Conservation (phyloP, 2,329 filamentous ascomycete genomes). For the Aspergillus hiratsukae region DNA sequence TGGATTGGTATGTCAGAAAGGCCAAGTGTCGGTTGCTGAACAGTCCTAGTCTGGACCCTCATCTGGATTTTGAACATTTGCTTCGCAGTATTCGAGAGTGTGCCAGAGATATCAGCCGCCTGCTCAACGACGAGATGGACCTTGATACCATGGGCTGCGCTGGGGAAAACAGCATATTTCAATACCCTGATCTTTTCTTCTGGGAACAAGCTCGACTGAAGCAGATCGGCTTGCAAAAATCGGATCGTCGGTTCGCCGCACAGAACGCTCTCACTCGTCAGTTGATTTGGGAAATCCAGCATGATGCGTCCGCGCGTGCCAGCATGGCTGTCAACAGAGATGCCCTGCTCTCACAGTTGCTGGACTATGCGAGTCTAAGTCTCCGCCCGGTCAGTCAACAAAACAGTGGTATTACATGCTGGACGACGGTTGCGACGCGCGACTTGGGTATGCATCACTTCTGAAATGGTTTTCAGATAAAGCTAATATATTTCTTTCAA, state of each 20-base stretch:
- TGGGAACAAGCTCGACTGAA: conserved; percentile 31
- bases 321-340: conserved; percentile 23
- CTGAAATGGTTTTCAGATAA: background rate
- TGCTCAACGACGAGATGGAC: conserved; percentile 18
- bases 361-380: conserved; percentile 21
- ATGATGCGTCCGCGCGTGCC: conserved; percentile 26
- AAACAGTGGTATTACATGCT: conserved; percentile 27
- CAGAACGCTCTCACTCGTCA: conserved; percentile 34
- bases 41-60: conserved; percentile 32
- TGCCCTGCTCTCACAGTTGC: conserved; percentile 23
- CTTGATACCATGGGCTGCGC: conserved; percentile 21
- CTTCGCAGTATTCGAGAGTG: conserved; percentile 27
- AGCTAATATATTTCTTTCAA: conserved; percentile 15
- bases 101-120: conserved; percentile 16
- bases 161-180: conserved; percentile 7
- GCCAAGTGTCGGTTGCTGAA: conserved; percentile 32
- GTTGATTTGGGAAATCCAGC: conserved; percentile 36
- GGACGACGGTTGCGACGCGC: conserved; percentile 27
- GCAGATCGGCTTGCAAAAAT: conserved; percentile 29
- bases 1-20: conserved; percentile 35
- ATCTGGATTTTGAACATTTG: conserved; percentile 30
- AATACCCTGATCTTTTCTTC: conserved; percentile 17
- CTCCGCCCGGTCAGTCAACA: conserved; percentile 22
- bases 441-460: conserved; percentile 25
- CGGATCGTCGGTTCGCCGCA: conserved; percentile 28